A percentile compares a stretch with the other conserved stretches of the same genome.
Evolutionary conservation across 2,329 filamentous ascomycete genomes (phyloP).

Genomic region (Pleoardoris graminearum): DNA sequence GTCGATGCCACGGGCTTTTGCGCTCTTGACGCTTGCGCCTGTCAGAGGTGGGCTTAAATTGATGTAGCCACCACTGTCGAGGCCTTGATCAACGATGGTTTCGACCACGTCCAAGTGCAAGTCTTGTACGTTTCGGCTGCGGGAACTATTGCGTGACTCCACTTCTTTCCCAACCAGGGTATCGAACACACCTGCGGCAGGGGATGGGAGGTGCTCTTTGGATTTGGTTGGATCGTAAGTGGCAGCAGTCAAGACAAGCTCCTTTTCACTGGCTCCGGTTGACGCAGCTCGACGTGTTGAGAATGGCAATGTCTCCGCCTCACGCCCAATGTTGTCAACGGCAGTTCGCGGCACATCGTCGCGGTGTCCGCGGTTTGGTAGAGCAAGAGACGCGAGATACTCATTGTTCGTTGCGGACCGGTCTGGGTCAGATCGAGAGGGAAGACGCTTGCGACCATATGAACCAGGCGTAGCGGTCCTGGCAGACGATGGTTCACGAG

Average conservation of each 20-base stretch:
- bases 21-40: slow-evolving; percentile 57
- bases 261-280: slow-evolving; percentile 62
- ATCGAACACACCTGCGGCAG: slow-evolving; percentile 65
- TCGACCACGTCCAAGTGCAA: slow-evolving; percentile 57
- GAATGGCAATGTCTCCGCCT: slow-evolving; percentile 48
- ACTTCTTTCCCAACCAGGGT: slow-evolving; percentile 65
- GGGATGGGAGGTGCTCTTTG: slow-evolving; percentile 62
- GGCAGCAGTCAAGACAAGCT: slow-evolving; percentile 46
- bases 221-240: slow-evolving; percentile 38
- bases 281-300: slow-evolving; percentile 37
- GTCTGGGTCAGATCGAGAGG: slow-evolving; percentile 48
- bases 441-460: slow-evolving; percentile 67
- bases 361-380: slow-evolving; percentile 42
- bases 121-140: slow-evolving; percentile 76
- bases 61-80: slow-evolving; percentile 48
- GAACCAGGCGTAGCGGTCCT: slow-evolving; percentile 62
- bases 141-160: slow-evolving; percentile 69
- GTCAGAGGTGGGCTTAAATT: slow-evolving; percentile 53
- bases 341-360: slow-evolving; percentile 39
- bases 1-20: slow-evolving; percentile 70
- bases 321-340: slow-evolving; percentile 44
- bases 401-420: slow-evolving; percentile 39
- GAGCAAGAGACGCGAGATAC: slow-evolving; percentile 37
- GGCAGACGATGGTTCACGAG: slow-evolving; percentile 54
- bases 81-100: slow-evolving; percentile 40